Percentiles rank a stretch among this genome's conserved stretches.
Evolutionary conservation across 108 stramenopile species (phyloP).

Genomic region (Nannochloropsis salina): DNA sequence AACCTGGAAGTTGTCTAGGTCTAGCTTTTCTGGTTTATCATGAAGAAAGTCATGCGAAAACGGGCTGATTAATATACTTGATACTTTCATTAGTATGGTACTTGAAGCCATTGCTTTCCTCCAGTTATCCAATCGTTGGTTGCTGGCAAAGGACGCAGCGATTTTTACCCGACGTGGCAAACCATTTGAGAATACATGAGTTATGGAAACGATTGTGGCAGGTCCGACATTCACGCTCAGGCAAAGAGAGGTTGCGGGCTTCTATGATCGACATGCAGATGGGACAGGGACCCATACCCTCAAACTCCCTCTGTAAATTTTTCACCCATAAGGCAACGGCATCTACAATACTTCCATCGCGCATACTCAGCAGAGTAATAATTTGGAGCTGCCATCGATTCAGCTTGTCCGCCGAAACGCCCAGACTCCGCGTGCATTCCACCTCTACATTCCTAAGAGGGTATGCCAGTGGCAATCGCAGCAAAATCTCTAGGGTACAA

Average conservation of each 20-base stretch:
- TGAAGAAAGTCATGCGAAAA: too few species aligned
- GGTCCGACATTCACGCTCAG: slow-evolving; percentile 70
- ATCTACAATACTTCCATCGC: slow-evolving; percentile 60
- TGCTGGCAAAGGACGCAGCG: slow-evolving; percentile 82
- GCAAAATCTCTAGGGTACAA: slow-evolving; percentile 32
- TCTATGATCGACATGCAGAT: slow-evolving; percentile 80
- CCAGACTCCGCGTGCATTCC: slow-evolving; percentile 29
- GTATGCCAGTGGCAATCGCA: slow-evolving; percentile 43
- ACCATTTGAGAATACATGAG: slow-evolving; percentile 88
- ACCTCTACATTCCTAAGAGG: slow-evolving; percentile 46
- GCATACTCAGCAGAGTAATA: slow-evolving; percentile 49
- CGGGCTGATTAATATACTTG: too few species aligned
- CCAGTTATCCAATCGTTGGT: neutral
- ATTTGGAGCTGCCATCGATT: slow-evolving; percentile 62
- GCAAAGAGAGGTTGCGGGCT: slow-evolving; percentile 55
- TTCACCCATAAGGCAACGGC: slow-evolving; percentile 90
- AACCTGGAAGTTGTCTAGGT: too few species aligned
- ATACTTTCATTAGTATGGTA: too few species aligned
- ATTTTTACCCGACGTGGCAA: slow-evolving; percentile 76
- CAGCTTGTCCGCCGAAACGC: slow-evolving; percentile 43
- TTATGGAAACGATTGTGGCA: slow-evolving; percentile 83
- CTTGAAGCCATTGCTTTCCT: too few species aligned
- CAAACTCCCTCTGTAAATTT: slow-evolving; percentile 88
- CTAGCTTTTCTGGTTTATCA: too few species aligned
- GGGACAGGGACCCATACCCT: slow-evolving; percentile 97